Evolutionary conservation across 1,284 basidiomycete species (phyloP).

Genomic region (Leccinum fuscescens): DNA sequence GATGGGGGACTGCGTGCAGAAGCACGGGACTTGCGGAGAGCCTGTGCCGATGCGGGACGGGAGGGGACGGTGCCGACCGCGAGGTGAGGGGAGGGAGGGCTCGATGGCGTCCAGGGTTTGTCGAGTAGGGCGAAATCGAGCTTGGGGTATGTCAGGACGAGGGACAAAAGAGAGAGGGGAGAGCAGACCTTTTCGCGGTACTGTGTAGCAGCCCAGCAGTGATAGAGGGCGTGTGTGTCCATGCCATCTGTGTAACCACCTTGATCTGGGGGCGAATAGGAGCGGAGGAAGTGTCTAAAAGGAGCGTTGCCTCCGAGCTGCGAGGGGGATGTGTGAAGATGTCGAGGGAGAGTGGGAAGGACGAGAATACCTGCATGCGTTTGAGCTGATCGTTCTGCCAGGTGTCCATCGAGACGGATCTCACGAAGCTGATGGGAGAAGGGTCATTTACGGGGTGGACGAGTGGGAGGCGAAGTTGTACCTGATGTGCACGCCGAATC

Average conservation of each 20-base stretch:
- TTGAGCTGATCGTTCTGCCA: conserved; percentile 90
- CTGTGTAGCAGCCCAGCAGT: conserved; percentile 88
- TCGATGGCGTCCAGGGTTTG: conserved; percentile 68
- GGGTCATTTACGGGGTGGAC: conserved; percentile 6
- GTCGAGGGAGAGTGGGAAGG: conserved; percentile 5
- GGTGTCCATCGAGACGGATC: conserved; percentile 93
- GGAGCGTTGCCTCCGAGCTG: conserved; percentile 84
- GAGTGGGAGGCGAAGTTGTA: conserved; percentile 27
- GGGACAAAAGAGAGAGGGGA: neutral
- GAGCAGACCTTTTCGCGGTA: conserved; percentile 81
- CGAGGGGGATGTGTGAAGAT: conserved; percentile 15
- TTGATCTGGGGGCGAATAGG: conserved; percentile 66
- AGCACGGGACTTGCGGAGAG: conserved; percentile 73
- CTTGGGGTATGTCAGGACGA: conserved; percentile 38
- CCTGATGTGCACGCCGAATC: conserved; percentile 86
- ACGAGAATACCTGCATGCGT: conserved; percentile 76
- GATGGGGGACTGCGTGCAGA: conserved; percentile 49
- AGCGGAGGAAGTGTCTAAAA: conserved; percentile 76
- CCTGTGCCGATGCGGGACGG: conserved; percentile 65
- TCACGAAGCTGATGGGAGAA: conserved; percentile 67
- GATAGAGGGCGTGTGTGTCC: conserved; percentile 79
- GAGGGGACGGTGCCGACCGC: conserved; percentile 39
- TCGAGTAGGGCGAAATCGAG: conserved; percentile 69
- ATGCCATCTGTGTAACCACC: conserved; percentile 75
- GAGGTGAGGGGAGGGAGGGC: conserved; percentile 50